Base-by-base conservation (phyloP, 768 basidiomycete species). In the Rhizopogon vulgaris region DNA sequence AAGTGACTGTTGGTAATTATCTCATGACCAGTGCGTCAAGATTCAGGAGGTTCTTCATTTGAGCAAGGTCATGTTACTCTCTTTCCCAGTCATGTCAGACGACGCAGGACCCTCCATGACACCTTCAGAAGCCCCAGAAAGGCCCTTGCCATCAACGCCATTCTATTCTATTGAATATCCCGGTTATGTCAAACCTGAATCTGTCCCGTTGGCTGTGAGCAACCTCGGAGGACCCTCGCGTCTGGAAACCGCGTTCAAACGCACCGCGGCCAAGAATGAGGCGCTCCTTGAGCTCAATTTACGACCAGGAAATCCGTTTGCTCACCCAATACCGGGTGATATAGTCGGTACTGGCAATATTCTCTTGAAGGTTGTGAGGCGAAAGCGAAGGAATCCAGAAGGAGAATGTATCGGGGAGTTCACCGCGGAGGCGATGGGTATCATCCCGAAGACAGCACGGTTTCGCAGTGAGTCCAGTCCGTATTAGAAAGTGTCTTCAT, bases 151-250 rank as follows among this genome's bases (percentile, higher is more conserved):
- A 18, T 71, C 77, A 32, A 72, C 74, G 5, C 73, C 80, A 28
- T 87, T 84, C 64, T 87, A 87, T 63, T 86, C 90, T 4, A 74
- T 95, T 55, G 94, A 96, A 67, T 95, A 93, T 70, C 93, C 93
- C 6, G 93, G 93, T 55, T 90, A 91, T 58, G 84, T 96, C 49
- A 69, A 75, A 12, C 68, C 75, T 3, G 63, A 75, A 1, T 87
- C 90, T 32, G 76, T 84, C 4, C 74, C 82, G 0, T 58, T 73
- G 15, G 90, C 85, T 2, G 66, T 93, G 40, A 70, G 76, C 42
- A 82, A 76, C 52, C 74, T 90, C 10, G 90, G 88, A 2, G 85
- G 88, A 4, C 85, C 86, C 58, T 61, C 76, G 25, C 78, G 76
- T 54, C 72, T 97, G 3, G 85, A 94, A 51, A 77, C 71, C 45